Evolutionary conservation across 495 filamentous ascomycete species (phyloP).

Genomic region (Penicillium pancosmium): DNA sequence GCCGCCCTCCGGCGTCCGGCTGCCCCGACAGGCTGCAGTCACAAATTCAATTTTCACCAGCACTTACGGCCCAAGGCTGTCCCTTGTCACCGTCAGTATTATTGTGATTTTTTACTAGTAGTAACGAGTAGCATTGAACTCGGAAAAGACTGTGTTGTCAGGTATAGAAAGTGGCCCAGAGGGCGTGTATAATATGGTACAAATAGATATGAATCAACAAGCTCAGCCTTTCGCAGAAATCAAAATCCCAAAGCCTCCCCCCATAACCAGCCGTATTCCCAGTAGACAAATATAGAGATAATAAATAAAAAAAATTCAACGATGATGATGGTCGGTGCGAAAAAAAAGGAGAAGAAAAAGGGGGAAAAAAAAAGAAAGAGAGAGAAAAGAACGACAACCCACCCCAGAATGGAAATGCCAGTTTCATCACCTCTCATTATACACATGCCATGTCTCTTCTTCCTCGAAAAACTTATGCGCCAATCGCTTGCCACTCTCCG

Average conservation of each 20-base stretch:
- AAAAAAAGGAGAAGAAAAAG: neutral
- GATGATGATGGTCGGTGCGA: neutral
- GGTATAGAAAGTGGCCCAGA: neutral
- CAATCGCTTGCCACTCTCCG: slow-evolving; percentile 64
- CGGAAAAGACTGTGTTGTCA: slow-evolving; percentile 14
- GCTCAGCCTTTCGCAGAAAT: neutral
- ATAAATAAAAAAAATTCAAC: neutral
- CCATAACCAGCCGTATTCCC: neutral
- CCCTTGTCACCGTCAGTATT: too few relatives aligned
- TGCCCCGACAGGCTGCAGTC: slow-evolving; percentile 29
- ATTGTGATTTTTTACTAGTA: too few relatives aligned
- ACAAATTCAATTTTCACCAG: slow-evolving; percentile 5
- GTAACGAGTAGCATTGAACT: neutral
- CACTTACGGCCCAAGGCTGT: neutral
- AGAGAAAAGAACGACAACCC: neutral
- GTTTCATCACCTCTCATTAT: slow-evolving; percentile 44
- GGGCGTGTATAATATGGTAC: slow-evolving; percentile 3
- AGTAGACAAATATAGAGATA: neutral
- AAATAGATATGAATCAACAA: slow-evolving; percentile 1
- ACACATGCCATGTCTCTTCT: slow-evolving; percentile 55
- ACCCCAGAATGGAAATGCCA: neutral
- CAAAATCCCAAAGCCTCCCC: neutral
- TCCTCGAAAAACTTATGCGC: slow-evolving; percentile 66
- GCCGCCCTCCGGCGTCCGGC: slow-evolving; percentile 38
- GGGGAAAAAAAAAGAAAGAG: neutral